phyloP scores from a whole-genome alignment of 129 eudicot species.

The Ambrosia artemisiifolia region DNA sequence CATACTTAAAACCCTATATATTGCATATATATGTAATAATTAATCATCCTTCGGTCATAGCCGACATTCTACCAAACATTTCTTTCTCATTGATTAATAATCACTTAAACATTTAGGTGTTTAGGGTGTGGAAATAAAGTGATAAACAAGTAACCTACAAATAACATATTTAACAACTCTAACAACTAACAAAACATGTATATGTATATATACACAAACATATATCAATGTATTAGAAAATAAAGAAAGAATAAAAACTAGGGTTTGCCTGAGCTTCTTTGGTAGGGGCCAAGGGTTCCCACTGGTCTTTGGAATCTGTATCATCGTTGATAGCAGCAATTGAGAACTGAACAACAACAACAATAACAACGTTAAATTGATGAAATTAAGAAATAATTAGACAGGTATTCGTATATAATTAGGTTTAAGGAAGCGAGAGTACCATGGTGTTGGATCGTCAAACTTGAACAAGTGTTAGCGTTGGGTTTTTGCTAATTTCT shows the following conservation, averaged over 20 bases:
- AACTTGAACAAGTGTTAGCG: conserved; percentile 13
- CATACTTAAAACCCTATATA: conserved; percentile 1
- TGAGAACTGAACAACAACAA: conserved; percentile 61
- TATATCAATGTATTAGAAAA: not conserved
- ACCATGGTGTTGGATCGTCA: conserved; percentile 28
- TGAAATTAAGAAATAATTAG: not conserved
- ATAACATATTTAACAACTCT: conserved; percentile 11
- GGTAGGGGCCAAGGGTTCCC: conserved; percentile 96
- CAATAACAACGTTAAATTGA: not conserved
- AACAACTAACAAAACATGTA: conserved; percentile 4
- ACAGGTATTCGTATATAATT: not conserved
- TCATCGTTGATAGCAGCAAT: conserved; percentile 95
- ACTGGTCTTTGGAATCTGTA: conserved; percentile 56
- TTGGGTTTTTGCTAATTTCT: conserved; percentile 29
- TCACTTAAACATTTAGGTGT: not conserved
- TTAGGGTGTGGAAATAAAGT: not conserved
- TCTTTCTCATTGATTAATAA: not conserved
- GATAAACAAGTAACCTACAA: not conserved
- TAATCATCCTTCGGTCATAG: not conserved
- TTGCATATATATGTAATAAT: not conserved
- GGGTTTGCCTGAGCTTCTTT: conserved; percentile 93
- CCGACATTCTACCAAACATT: not conserved
- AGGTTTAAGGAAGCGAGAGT: conserved; percentile 7
- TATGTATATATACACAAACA: not conserved
- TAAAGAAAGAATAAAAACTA: conserved; percentile 11